Base-by-base conservation (phyloP, 352 stramenopile genomes). In the Blastocystis hominis region DNA sequence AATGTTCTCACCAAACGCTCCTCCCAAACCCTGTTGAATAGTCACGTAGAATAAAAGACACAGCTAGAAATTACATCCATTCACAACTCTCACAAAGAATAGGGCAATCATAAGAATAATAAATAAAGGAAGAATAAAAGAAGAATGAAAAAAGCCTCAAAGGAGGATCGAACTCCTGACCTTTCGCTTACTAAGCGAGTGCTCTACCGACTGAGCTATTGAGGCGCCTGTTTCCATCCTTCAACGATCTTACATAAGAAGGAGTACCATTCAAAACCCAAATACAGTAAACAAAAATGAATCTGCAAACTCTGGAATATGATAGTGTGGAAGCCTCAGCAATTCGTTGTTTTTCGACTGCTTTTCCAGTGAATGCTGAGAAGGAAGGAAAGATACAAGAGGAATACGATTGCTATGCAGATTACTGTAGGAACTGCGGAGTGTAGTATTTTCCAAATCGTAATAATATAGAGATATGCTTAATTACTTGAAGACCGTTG, bases 141-240 rank as follows among this genome's bases (percentile, higher is more conserved):
- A n/a, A 55, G n/a, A 54, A 20, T 54, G 40, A 56, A 77, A 30
- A 77, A 77, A 77, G 66, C 66, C 66, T 77, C 66, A 77, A 77
- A 40, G 66, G 66, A 77, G 66, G 66, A 77, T 77, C 66, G 66
- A 77, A 77, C 66, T 77, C 66, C 66, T 40, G 66, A 77, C 66
- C 66, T 77, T 77, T 77, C 66, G 66, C 66, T 77, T 77, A 77
- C 66, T 77, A 77, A 77, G 66, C 66, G 66, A 77, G 66, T 77
- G 66, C 66, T 77, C 66, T 77, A 77, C 66, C 66, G 66, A 77
- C 66, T 77, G 66, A 77, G 66, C 66, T 77, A 77, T 77, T 77
- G 66, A 77, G 66, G 66, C 66, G 5, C n/a, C 40, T 61, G 20
- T 59, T 59, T 30, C 24, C 24, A 30, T 30, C 24, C 24, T 30